These are phyloP conservation scores for Eremothecium gossypii DNA, from an alignment of 1,139 yeast genomes.

Conservation along the genomic window DNA sequence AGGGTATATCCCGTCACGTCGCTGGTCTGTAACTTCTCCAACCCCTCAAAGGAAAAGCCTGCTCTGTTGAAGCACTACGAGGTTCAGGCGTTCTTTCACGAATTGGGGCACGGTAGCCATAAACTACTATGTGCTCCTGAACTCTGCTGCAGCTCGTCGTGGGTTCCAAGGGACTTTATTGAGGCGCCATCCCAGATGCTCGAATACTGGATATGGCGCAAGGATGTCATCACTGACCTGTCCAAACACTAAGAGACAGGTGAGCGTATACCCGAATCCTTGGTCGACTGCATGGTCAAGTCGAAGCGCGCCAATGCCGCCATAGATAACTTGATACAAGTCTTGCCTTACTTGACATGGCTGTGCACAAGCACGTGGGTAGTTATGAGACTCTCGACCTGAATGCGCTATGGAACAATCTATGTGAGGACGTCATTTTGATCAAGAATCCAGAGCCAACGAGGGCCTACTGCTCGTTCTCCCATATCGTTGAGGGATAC, in stretches of 20 bases:
- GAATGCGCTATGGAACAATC: conserved; percentile 49
- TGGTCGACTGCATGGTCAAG: conserved; percentile 50
- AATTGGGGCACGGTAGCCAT: conserved; percentile 84
- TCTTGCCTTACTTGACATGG: conserved; percentile 74
- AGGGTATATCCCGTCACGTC: conserved; percentile 64
- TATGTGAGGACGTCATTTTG: conserved; percentile 50
- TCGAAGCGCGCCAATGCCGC: conserved; percentile 76
- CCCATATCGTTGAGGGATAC: conserved; percentile 69
- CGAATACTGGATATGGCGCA: conserved; percentile 84
- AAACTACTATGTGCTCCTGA: conserved; percentile 68
- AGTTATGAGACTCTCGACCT: conserved; percentile 39
- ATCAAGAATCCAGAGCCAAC: conserved; percentile 49
- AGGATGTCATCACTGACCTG: conserved; percentile 45
- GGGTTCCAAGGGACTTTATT: conserved; percentile 75
- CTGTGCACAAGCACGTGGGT: conserved; percentile 45
- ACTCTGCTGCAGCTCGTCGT: conserved; percentile 7
- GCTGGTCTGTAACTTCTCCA: conserved; percentile 76
- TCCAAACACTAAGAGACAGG: conserved; percentile 61
- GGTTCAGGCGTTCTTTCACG: conserved; percentile 81
- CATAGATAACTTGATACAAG: conserved; percentile 58
- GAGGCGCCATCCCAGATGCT: conserved; percentile 88
- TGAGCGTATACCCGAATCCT: conserved; percentile 46
- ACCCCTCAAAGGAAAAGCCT: conserved; percentile 62
- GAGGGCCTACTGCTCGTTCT: conserved; percentile 68
- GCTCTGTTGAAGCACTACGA: conserved; percentile 70